A percentile compares a stretch with the other conserved stretches of the same genome.
Evolutionary conservation across 2,329 filamentous ascomycete genomes (phyloP).

Genomic region (Aspergillus intermedius): DNA sequence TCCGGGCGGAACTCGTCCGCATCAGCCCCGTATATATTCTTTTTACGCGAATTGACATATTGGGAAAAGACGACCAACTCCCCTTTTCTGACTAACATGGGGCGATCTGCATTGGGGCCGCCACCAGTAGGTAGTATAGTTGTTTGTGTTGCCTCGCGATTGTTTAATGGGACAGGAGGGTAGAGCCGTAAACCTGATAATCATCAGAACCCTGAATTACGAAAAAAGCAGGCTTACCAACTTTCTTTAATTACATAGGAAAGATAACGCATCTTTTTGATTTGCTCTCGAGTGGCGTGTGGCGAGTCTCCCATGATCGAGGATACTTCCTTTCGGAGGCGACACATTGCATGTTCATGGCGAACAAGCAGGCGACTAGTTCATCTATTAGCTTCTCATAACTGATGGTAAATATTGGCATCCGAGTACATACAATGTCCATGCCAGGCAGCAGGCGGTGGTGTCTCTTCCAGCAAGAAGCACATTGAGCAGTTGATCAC

Average conservation of each 20-base stretch:
- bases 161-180: slow-evolving; percentile 35
- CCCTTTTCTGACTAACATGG: slow-evolving; percentile 23
- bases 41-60: slow-evolving; percentile 40
- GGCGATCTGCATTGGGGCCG: slow-evolving; percentile 45
- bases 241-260: slow-evolving; percentile 46
- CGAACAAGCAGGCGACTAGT: slow-evolving; percentile 17
- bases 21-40: slow-evolving; percentile 18
- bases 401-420: neutral
- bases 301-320: slow-evolving; percentile 10
- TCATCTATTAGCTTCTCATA: slow-evolving; percentile 9
- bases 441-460: slow-evolving; percentile 23
- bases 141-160: slow-evolving; percentile 25
- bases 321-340: slow-evolving; percentile 14
- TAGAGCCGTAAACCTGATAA: slow-evolving; percentile 30
- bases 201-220: slow-evolving; percentile 1
- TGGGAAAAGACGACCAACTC: slow-evolving; percentile 17
- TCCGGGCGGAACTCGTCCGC: slow-evolving; percentile 18
- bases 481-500: slow-evolving; percentile 25
- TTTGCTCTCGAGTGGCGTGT: slow-evolving; percentile 11
- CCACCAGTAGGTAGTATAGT: slow-evolving; percentile 44
- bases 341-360: slow-evolving; percentile 10
- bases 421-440: slow-evolving; percentile 20
- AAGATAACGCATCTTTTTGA: slow-evolving; percentile 41
- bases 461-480: slow-evolving; percentile 25
- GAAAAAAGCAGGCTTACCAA: slow-evolving; percentile 4